These are phyloP conservation scores for Eucalyptus erythrocorys DNA, from an alignment of 345 rosid species.

Conservation along the genomic window DNA sequence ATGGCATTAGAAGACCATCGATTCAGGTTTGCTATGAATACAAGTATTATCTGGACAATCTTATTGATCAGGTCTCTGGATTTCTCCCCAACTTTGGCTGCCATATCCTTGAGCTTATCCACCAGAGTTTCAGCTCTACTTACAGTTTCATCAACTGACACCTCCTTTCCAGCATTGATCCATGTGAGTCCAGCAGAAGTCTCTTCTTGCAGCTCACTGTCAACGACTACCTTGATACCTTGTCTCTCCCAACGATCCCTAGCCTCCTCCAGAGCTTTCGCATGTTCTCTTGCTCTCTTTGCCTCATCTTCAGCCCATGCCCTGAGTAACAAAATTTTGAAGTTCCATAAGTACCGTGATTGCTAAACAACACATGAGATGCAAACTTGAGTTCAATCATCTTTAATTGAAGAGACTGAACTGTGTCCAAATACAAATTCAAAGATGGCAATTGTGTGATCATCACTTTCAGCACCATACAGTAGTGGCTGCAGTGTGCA, in stretches of 20 bases:
- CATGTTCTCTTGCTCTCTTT: slow-evolving; percentile 70
- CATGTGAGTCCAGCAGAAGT: slow-evolving; percentile 42
- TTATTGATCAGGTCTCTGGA: slow-evolving; percentile 36
- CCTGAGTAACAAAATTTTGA: slow-evolving; percentile 17
- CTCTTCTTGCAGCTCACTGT: slow-evolving; percentile 60
- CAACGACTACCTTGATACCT: slow-evolving; percentile 80
- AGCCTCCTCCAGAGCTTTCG: slow-evolving; percentile 75
- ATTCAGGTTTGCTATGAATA: slow-evolving; percentile 28
- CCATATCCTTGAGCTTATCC: slow-evolving; percentile 50
- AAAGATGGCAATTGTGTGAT: not conserved
- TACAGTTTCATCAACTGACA: slow-evolving; percentile 43
- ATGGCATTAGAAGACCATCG: slow-evolving; percentile 19
- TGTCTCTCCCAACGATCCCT: slow-evolving; percentile 82
- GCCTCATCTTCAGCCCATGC: slow-evolving; percentile 97
- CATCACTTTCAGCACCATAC: not conserved
- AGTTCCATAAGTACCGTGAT: not conserved
- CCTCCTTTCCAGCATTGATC: slow-evolving; percentile 43
- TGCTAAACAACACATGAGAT: not conserved
- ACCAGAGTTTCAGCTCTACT: slow-evolving; percentile 38
- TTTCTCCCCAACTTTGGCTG: slow-evolving; percentile 32
- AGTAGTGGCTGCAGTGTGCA: not conserved
- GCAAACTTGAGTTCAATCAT: not conserved
- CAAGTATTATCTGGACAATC: slow-evolving; percentile 32
- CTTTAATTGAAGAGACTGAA: not conserved
- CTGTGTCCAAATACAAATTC: not conserved